phyloP scores from a whole-genome alignment of 345 rosid genomes.

The Pistacia atlantica region DNA sequence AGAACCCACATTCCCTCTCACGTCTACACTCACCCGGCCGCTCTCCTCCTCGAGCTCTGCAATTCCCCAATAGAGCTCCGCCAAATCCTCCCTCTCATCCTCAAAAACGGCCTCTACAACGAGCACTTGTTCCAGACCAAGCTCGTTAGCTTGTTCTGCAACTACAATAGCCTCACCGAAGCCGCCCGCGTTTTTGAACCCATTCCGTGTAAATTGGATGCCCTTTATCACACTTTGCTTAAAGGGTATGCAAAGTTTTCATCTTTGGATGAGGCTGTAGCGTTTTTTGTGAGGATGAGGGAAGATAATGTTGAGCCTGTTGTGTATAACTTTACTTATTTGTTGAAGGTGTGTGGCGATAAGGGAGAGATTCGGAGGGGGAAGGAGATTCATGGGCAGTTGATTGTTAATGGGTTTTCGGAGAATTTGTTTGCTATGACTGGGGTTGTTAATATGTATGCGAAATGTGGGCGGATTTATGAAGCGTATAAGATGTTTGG shows the following conservation, averaged over 20 bases:
- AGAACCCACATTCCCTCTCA: conserved; percentile 63
- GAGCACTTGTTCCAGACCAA: conserved; percentile 75
- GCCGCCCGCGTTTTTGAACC: conserved; percentile 80
- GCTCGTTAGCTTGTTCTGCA: conserved; percentile 78
- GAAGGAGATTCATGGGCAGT: conserved; percentile 72
- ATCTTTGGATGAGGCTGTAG: conserved; percentile 48
- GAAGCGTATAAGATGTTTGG: conserved; percentile 82
- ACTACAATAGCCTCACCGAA: conserved; percentile 55
- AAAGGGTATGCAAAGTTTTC: conserved; percentile 69
- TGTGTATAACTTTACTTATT: conserved; percentile 74
- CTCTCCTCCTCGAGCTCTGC: conserved; percentile 74
- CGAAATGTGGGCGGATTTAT: conserved; percentile 55
- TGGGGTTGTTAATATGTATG: conserved; percentile 69
- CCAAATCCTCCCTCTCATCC: conserved; percentile 65
- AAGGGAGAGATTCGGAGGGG: conserved; percentile 53
- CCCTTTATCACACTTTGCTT: conserved; percentile 77
- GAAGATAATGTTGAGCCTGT: conserved; percentile 55
- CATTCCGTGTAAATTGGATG: conserved; percentile 53
- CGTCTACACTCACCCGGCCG: conserved; percentile 74
- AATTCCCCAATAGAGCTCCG: conserved; percentile 55
- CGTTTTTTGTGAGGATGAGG: conserved; percentile 61
- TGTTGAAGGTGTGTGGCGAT: conserved; percentile 74
- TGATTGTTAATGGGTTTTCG: conserved; percentile 64
- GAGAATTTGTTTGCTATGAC: conserved; percentile 68
- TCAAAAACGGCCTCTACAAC: conserved; percentile 62